Base-by-base conservation (phyloP, 1,284 basidiomycete species). In the Cutaneotrichosporon sp. region DNA sequence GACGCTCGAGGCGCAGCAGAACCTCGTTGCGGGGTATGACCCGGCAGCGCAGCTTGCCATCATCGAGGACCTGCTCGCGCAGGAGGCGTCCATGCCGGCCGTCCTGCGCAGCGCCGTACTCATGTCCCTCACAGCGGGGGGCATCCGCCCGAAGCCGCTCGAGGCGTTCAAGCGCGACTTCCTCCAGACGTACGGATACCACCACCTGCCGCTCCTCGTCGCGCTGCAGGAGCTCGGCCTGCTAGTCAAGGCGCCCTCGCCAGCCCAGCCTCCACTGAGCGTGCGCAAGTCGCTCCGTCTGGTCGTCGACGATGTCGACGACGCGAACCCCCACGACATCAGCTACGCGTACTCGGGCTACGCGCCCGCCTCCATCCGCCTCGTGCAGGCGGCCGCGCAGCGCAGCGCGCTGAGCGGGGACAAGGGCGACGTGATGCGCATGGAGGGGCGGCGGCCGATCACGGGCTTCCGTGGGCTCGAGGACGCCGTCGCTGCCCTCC, bases 391-490 rank as follows among this genome's bases (percentile, higher is more conserved):
- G 70, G 86, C 95, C 25, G 88, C 89, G 52, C 89, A 97, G 82
- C 93, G 93, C 78, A 90, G 90, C 56, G 89, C 90, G 2, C 88
- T 97, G 29, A 45, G 22, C 3, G 42, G 60, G 42, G 58, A 59
- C 49, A 46, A 52, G 13, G 88, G 70, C 86, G 88, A 75, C 18
- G 59, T 66, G 10, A 56, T 60, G 31, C 61, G 61, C 53, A 63
- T 63, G 61, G 66, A 72, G 58, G 62, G 64, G 53, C 8, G 36
- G 53, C 47, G 66, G 51, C 90, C 92, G 0, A 89, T 98, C 62
- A 86, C 90, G 2, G 95, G 95, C 1, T 99, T 95, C 94, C 94
- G 91, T 76, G 94, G 93, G 16, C 92, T 98, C 71, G 95, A 98
- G 77, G 97, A 99, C 71, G 84, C 91, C 2, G 75, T 98, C 16